These are phyloP conservation scores for Cercospora sp. DNA, from an alignment of 2,329 filamentous ascomycete genomes.

Conservation along the genomic window DNA sequence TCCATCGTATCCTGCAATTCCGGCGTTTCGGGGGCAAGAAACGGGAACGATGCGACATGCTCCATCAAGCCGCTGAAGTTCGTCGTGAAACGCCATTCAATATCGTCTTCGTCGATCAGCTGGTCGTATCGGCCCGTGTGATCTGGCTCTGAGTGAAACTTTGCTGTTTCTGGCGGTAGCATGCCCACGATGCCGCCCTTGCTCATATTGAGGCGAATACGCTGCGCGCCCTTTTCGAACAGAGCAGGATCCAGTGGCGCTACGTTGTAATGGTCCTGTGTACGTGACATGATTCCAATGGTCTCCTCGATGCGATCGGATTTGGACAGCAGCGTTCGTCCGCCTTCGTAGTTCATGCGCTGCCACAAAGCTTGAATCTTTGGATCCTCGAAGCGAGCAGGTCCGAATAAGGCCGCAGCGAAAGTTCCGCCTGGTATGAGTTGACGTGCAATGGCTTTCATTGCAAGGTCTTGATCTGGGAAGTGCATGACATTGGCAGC, in stretches of 20 bases:
- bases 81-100: not conserved
- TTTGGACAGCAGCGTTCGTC: not conserved
- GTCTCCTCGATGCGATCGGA: not conserved
- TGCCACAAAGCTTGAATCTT: not conserved
- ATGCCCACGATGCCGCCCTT: not conserved
- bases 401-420: not conserved
- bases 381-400: not conserved
- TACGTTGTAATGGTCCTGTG: not conserved
- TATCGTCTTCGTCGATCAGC: not conserved
- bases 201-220: not conserved
- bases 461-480: not conserved
- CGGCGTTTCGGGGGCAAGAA: not conserved
- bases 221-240: not conserved
- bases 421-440: not conserved
- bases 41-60: not conserved
- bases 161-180: not conserved
- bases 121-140: not conserved
- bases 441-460: not conserved
- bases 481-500: constrained; percentile 3
- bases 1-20: not conserved
- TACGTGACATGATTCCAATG: not conserved
- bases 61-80: not conserved
- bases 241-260: not conserved
- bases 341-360: not conserved
- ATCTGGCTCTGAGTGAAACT: not conserved